Evolutionary conservation across 805 yeast genomes (phyloP).

Genomic region (Teunomyces stri): DNA sequence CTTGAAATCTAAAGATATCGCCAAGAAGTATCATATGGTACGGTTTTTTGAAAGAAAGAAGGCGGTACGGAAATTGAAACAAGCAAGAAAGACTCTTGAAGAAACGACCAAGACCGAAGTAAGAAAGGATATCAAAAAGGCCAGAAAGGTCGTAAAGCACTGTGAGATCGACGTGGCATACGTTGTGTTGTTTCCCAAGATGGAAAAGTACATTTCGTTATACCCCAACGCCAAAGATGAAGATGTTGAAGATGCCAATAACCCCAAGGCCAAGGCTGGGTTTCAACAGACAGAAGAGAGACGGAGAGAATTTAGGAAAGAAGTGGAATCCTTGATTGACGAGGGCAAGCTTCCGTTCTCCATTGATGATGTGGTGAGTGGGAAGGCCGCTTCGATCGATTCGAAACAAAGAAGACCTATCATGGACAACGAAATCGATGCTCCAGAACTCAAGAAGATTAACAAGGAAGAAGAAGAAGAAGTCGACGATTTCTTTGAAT

Average conservation of each 20-base stretch:
- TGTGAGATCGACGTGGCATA: conserved; percentile 72
- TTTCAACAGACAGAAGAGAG: conserved; percentile 40
- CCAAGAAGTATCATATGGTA: conserved; percentile 87
- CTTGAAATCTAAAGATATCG: conserved; percentile 47
- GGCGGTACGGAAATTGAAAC: conserved; percentile 69
- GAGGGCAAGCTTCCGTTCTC: conserved; percentile 53
- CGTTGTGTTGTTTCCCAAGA: conserved; percentile 71
- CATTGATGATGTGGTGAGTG: conserved; percentile 45
- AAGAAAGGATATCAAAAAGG: conserved; percentile 39
- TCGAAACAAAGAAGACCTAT: conserved; percentile 11
- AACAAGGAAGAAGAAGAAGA: conserved; percentile 11
- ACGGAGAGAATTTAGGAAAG: conserved; percentile 44
- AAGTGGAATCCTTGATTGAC: conserved; percentile 51
- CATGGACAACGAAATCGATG: conserved; percentile 35
- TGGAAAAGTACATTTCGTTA: conserved; percentile 75
- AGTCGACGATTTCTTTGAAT: conserved; percentile 30
- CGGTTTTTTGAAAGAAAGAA: conserved; percentile 88
- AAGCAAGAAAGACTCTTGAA: conserved; percentile 38
- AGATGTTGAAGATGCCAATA: conserved; percentile 14
- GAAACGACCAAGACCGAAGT: conserved; percentile 33
- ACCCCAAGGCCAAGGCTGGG: conserved; percentile 43
- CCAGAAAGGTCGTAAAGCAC: conserved; percentile 51
- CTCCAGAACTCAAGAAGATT: conserved; percentile 35
- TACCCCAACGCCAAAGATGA: conserved; percentile 49
- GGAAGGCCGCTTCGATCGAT: conserved; percentile 24